Evolutionary conservation across 2,329 filamentous ascomycete genomes (phyloP).

Genomic region (Atkinsonella hypoxylon): DNA sequence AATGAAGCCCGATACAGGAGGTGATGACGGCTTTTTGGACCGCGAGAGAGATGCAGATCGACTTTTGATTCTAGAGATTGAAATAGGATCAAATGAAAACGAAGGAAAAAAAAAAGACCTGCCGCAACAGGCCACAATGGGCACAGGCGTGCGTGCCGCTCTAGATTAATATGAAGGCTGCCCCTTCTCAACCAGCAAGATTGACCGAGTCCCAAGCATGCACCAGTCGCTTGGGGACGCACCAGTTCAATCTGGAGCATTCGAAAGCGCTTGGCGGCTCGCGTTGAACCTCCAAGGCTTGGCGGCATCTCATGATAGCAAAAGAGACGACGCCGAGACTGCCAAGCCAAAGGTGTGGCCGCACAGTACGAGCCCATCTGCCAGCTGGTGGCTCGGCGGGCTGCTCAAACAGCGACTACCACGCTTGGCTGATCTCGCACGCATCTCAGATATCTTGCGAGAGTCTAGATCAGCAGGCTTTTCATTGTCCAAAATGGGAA

Average conservation of each 20-base stretch:
- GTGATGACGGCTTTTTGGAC: not conserved
- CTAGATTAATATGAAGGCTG: conserved; percentile 1
- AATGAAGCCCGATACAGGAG: not conserved
- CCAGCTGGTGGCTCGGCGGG: conserved; percentile 2
- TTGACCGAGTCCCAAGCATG: not conserved
- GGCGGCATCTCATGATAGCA: conserved; percentile 8
- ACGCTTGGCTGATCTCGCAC: not conserved
- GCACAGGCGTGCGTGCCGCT: not conserved
- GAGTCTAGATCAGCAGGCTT: not conserved
- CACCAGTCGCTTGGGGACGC: not conserved
- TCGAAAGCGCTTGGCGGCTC: not conserved
- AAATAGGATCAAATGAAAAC: not conserved
- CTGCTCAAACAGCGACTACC: not conserved
- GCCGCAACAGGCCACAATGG: too few relatives aligned
- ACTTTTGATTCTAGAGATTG: not conserved
- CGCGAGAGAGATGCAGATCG: not conserved
- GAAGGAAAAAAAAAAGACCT: not conserved
- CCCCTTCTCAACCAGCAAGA: not conserved
- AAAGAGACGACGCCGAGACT: conserved; percentile 10
- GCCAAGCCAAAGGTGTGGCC: conserved; percentile 10
- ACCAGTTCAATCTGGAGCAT: conserved; percentile 3
- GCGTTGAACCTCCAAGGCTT: conserved; percentile 10
- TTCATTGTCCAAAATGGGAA: not conserved
- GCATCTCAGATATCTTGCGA: not conserved
- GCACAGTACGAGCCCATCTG: conserved; percentile 1